Base-by-base conservation (phyloP, 345 rosid genomes). In the Arabidopsis suecica region DNA sequence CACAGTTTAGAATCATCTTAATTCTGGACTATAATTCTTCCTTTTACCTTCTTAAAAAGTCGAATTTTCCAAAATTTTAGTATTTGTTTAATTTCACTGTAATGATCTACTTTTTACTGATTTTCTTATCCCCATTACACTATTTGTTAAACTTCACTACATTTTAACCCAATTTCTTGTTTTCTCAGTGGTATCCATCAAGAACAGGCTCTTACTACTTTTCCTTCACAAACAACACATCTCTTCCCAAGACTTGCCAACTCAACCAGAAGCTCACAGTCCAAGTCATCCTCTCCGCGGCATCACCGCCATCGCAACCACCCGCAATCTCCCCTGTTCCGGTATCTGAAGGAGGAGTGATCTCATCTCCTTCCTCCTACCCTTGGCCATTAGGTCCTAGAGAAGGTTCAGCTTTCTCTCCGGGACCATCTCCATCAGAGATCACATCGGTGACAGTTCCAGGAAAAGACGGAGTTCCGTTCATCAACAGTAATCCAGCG, bases 401-500 rank as follows among this genome's bases (percentile, higher is more conserved):
- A 14, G 84, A 86, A 59, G 85, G 73, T 37, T 68, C 75, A 16
- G 79, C 74, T 68, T 82, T 72, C 68, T 83, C 96, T 2, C 98
- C 93, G 0, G 84, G 86, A 32, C 91, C 91, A 6, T 81, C 86
- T 47, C 93, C 97, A 0, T 66, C 75, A 36, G 82, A 76, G 23
- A 83, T 61, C 69, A 81, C 93, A 0, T 85, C 91, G 0, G 78
- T 80, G 12, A 56, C 82, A 8, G 79, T 73, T 66, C 93, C 98
- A 0, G 93, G 84, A 22, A 91, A 87, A 83, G 86, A 87, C 1
- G 91, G 89, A 30, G 85, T 88, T 9, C 97, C 97, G 3, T 95
- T 95, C 51, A 95, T 92, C 16, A 92, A 84, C 53, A 95, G 99
- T 61, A 95, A 92, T 61, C 97, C 99, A 0, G 97, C 97, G 1